Base-by-base conservation (phyloP, 1,139 yeast species). In the Komagataea norvegica region DNA sequence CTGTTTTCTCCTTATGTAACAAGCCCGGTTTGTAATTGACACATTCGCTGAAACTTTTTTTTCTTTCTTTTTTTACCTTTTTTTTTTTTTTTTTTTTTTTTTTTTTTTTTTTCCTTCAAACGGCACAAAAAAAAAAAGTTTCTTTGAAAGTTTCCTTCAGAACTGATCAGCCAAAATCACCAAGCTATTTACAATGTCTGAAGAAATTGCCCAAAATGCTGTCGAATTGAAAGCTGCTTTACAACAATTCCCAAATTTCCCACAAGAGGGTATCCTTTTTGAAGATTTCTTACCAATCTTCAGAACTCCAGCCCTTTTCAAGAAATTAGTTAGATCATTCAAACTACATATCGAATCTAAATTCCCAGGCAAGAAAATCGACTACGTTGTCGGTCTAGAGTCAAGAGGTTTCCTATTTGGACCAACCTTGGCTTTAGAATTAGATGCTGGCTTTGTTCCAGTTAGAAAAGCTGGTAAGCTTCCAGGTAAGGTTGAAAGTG, bases 351-450 rank as follows among this genome's bases (percentile, higher is more conserved):
- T 91, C 46, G 78, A 77, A 41, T 74, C 72, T 47, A 56, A 61
- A 21, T 71, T 70, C 55, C 62, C 70, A 36, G 57, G 59, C 45
- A 64, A 66, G 42, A 79, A 85, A 54, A 76, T 89, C 43, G 97
- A 91, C 57, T 91, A 83, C 57, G 74, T 91, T 48, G 88, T 91
- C 38, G 99, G 97, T 29, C 74, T 93, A 50, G 99, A 91, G 64
- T 86, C 96, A 40, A 82, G 99, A 63, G 99, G 99, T 2, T 91
- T 91, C 61, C 70, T 91, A 45, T 91, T 91, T 54, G 99, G 97
- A 9, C 98, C 99, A 34, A 70, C 97, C 27, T 71, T 91, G 51
- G 98, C 98, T 8, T 73, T 91, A 48, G 91, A 87, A 43, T 65
- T 91, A 44, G 80, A 82, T 46, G 91, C 93, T 31, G 93, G 96